phyloP scores from a whole-genome alignment of 2,329 filamentous ascomycete species.

The Hypoxylon sp. region DNA sequence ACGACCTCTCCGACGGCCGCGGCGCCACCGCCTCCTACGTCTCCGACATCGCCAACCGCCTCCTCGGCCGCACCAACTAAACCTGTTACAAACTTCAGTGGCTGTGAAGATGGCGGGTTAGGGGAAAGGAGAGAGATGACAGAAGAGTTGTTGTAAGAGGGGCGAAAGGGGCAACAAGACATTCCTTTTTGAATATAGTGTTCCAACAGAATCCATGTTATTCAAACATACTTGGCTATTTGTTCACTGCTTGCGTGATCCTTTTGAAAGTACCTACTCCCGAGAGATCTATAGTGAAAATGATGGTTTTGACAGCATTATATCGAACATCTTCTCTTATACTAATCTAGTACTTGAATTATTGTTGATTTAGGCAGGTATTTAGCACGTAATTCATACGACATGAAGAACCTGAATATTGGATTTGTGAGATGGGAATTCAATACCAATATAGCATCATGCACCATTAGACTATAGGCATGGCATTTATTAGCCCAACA shows the following conservation, averaged over 20 bases:
- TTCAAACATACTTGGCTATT: neutral
- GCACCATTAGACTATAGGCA: too few species aligned
- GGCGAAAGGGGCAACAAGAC: conserved; percentile 1
- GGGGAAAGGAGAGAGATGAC: neutral
- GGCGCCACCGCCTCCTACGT: conserved; percentile 58
- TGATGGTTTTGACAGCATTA: neutral
- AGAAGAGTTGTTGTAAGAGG: neutral
- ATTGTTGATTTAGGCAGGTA: neutral
- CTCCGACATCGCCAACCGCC: conserved; percentile 58
- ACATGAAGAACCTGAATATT: too few species aligned
- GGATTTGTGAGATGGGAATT: too few species aligned
- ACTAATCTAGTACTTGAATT: neutral
- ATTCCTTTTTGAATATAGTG: conserved; percentile 35
- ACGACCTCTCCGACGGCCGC: conserved; percentile 56
- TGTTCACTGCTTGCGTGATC: neutral
- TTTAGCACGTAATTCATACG: too few species aligned
- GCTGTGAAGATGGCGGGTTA: neutral
- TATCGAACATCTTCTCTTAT: neutral
- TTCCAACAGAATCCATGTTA: conserved; percentile 22
- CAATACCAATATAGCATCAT: too few species aligned
- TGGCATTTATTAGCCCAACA: too few species aligned
- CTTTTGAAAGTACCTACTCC: neutral
- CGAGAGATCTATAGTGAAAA: neutral
- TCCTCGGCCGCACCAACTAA: conserved; percentile 56
- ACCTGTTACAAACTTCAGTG: neutral